These are phyloP conservation scores for Lepiota brunneoincarnata DNA, from an alignment of 768 basidiomycete genomes.

Conservation along the genomic window DNA sequence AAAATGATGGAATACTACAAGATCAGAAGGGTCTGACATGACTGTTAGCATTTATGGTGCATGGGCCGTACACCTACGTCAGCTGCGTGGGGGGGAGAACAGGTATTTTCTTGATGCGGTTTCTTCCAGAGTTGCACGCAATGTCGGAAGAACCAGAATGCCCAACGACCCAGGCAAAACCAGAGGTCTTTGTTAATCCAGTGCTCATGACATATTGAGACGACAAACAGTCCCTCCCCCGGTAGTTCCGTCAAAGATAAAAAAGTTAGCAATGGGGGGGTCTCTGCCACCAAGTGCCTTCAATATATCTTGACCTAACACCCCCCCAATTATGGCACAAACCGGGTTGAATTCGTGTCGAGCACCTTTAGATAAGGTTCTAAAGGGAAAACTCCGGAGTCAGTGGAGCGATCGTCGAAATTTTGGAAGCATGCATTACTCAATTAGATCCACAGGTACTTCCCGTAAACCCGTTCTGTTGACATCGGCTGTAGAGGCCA, in stretches of 20 bases:
- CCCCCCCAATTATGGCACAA: slow-evolving; percentile 92
- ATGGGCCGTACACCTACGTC: neutral
- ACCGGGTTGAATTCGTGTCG: slow-evolving; percentile 87
- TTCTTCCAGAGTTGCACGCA: neutral
- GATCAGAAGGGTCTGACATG: neutral
- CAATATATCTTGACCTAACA: slow-evolving; percentile 92
- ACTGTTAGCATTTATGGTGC: neutral
- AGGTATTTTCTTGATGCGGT: neutral
- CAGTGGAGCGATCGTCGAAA: neutral
- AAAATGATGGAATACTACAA: neutral
- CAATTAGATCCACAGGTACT: slow-evolving; percentile 56
- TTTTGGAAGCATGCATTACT: slow-evolving; percentile 42
- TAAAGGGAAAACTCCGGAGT: slow-evolving; percentile 27
- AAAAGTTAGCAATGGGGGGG: slow-evolving; percentile 90
- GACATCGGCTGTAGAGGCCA: slow-evolving; percentile 62
- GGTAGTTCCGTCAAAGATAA: slow-evolving; percentile 81
- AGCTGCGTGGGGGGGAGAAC: neutral
- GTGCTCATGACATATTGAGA: slow-evolving; percentile 43
- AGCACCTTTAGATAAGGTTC: slow-evolving; percentile 68
- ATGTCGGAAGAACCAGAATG: slow-evolving; percentile 3
- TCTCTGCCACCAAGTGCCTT: slow-evolving; percentile 90
- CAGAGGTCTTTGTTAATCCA: neutral
- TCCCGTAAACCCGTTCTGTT: slow-evolving; percentile 62
- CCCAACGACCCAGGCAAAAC: neutral
- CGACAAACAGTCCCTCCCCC: slow-evolving; percentile 71